phyloP scores from a whole-genome alignment of 2,329 filamentous ascomycete species.

The Penicillium frequentans region DNA sequence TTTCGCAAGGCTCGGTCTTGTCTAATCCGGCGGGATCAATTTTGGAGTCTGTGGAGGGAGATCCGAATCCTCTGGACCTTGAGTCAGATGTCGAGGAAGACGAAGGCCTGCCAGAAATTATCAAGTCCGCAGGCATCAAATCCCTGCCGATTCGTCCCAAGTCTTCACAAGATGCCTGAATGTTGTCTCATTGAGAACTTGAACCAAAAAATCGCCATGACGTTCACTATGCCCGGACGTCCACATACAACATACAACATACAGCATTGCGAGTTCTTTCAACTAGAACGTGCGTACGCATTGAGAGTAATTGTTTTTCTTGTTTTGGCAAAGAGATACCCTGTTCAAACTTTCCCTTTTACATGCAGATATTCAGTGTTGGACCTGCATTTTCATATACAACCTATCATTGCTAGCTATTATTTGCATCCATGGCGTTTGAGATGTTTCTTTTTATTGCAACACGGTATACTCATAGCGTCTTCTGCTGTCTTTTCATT shows the following conservation, averaged over 20 bases:
- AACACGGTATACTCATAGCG: background rate
- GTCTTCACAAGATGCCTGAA: conserved; percentile 12
- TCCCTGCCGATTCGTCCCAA: conserved; percentile 24
- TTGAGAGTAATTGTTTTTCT: conserved; percentile 8
- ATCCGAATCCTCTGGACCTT: conserved; percentile 30
- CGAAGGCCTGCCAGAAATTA: conserved; percentile 8
- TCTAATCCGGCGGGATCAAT: conserved; percentile 47
- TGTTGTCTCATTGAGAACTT: conserved; percentile 3
- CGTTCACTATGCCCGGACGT: background rate
- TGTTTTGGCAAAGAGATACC: conserved; percentile 17
- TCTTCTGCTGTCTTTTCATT: background rate
- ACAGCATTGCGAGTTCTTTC: background rate
- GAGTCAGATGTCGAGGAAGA: conserved; percentile 17
- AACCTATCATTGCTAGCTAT: conserved; percentile 2
- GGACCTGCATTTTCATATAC: conserved; percentile 14
- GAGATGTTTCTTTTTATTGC: background rate
- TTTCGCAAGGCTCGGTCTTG: conserved; percentile 45
- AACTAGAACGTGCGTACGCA: conserved; percentile 13
- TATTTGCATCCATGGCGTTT: conserved; percentile 16
- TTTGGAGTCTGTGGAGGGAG: conserved; percentile 40
- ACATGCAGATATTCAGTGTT: conserved; percentile 19
- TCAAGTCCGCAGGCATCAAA: conserved; percentile 5
- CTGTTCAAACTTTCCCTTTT: conserved; percentile 2
- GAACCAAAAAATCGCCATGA: background rate
- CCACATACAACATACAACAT: background rate